These are phyloP conservation scores for Hemileccinum impolitum DNA, from an alignment of 768 basidiomycete species.

Conservation along the genomic window DNA sequence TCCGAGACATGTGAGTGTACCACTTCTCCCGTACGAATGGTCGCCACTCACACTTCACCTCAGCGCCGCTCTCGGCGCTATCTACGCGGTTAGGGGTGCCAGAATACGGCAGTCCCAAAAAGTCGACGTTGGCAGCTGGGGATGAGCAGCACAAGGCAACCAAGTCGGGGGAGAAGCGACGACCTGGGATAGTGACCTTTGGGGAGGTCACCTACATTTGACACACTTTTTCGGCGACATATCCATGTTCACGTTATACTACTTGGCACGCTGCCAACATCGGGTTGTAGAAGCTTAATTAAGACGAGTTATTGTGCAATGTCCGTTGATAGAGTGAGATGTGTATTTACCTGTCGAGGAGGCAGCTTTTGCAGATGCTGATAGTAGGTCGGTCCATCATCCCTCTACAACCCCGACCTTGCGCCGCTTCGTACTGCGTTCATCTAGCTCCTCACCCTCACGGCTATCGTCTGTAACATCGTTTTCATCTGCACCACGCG, in stretches of 20 bases:
- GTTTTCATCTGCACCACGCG: background rate
- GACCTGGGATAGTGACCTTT: constrained; percentile 1
- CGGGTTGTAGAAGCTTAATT: no score
- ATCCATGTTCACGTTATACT: background rate
- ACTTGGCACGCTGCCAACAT: no score
- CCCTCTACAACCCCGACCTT: constrained; percentile 6
- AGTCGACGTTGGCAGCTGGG: background rate
- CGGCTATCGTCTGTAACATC: background rate
- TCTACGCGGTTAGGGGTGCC: background rate
- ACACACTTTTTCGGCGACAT: background rate
- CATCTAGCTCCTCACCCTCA: constrained; percentile 7
- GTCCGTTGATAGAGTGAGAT: no score
- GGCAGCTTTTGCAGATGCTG: no score
- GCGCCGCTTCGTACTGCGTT: constrained; percentile 13
- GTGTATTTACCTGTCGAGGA: no score
- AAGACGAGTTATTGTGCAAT: no score
- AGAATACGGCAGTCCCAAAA: background rate
- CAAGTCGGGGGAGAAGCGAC: constrained; percentile 1
- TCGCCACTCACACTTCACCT: background rate
- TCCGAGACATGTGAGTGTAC: background rate
- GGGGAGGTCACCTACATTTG: constrained; percentile 1
- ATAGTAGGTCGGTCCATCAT: background rate
- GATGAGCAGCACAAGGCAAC: background rate
- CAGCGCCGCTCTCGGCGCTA: background rate
- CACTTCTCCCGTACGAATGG: no score